A percentile compares a stretch with the other conserved stretches of the same genome.
phyloP scores from a whole-genome alignment of 371 early-diverging fungal species.

The Synchytrium microbalum region DNA sequence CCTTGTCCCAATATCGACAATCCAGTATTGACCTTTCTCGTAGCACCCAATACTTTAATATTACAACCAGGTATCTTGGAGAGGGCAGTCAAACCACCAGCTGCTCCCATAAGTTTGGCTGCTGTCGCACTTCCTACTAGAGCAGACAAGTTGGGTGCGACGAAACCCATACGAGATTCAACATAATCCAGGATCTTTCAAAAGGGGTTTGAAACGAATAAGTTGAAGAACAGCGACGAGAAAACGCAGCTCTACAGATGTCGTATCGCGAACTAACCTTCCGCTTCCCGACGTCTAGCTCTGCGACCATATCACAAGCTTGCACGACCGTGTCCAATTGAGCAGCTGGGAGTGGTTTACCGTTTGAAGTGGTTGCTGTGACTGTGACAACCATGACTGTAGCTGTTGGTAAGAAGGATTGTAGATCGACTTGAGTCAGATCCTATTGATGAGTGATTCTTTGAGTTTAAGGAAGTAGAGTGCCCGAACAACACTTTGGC shows the following conservation, averaged over 20 bases:
- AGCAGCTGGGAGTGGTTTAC: slow-evolving; percentile 49
- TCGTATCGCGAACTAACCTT: slow-evolving; percentile 42
- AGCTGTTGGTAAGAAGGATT: slow-evolving; percentile 66
- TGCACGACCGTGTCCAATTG: slow-evolving; percentile 63
- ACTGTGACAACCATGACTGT: slow-evolving; percentile 90
- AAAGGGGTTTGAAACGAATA: background rate
- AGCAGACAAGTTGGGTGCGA: slow-evolving; percentile 90
- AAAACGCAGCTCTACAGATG: background rate
- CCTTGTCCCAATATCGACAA: slow-evolving; percentile 64
- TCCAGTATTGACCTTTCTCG: slow-evolving; percentile 57
- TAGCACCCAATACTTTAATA: slow-evolving; percentile 56
- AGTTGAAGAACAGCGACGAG: too few species aligned
- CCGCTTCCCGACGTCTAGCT: slow-evolving; percentile 58
- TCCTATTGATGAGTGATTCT: slow-evolving; percentile 29
- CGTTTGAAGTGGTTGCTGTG: slow-evolving; percentile 78
- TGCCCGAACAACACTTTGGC: too few species aligned
- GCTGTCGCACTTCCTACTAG: slow-evolving; percentile 83
- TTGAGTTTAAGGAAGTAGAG: too few species aligned
- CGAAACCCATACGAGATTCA: slow-evolving; percentile 81
- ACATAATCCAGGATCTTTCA: slow-evolving; percentile 75
- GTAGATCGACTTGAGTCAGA: slow-evolving; percentile 53
- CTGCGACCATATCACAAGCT: slow-evolving; percentile 74
- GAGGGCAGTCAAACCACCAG: slow-evolving; percentile 81
- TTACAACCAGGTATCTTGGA: slow-evolving; percentile 90
- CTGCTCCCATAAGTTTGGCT: slow-evolving; percentile 83